Conservation (phyloP, 148 eudicot genomes). For the Polygonum aviculare region DNA sequence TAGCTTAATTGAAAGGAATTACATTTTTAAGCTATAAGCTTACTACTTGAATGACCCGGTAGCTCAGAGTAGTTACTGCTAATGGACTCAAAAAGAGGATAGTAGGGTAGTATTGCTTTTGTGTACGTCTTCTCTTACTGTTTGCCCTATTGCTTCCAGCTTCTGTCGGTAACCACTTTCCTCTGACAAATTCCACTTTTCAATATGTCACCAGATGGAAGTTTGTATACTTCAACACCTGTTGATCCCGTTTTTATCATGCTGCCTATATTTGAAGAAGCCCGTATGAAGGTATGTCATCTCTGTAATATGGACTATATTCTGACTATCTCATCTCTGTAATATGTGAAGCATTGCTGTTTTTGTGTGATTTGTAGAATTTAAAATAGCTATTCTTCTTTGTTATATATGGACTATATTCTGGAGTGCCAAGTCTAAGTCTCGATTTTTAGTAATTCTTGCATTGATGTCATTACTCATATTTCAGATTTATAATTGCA, state of each 20-base stretch:
- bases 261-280: slow-evolving; percentile 84
- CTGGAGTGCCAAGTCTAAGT: background rate
- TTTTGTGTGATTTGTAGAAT: background rate
- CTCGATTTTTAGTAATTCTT: background rate
- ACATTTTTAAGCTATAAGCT: background rate
- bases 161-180: background rate
- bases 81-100: background rate
- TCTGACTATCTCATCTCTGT: background rate
- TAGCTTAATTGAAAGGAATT: background rate
- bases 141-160: background rate
- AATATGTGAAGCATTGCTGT: background rate
- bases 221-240: slow-evolving; percentile 82
- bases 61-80: background rate
- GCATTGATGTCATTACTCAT: background rate
- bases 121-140: background rate
- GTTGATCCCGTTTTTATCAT: slow-evolving; percentile 89
- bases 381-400: background rate
- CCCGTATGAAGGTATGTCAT: slow-evolving; percentile 76
- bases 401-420: background rate
- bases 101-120: background rate
- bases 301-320: background rate
- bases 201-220: slow-evolving; percentile 48
- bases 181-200: background rate
- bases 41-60: background rate
- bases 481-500: slow-evolving; percentile 22